A percentile compares a stretch with the other conserved stretches of the same genome.
phyloP scores from a whole-genome alignment of 2,329 filamentous ascomycete species.

The Botrytis elliptica region DNA sequence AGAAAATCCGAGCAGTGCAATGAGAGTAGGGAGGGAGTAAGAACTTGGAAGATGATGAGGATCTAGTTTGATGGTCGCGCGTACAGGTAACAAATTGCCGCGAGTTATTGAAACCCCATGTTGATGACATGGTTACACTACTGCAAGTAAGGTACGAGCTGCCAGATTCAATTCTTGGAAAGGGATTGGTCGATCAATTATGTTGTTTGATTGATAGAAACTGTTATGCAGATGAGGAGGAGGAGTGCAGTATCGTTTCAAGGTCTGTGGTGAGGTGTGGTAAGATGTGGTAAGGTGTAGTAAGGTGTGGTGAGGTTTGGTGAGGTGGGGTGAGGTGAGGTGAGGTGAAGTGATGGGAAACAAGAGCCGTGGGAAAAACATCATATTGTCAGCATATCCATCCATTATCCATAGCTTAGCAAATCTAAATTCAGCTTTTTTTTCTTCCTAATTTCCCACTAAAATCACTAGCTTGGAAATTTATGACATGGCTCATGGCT shows the following conservation, averaged over 20 bases:
- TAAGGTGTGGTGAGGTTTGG: neutral
- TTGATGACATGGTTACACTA: conserved; percentile 2
- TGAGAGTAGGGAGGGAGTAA: neutral
- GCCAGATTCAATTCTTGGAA: neutral
- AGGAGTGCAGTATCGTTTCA: neutral
- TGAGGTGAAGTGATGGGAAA: neutral
- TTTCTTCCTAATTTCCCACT: neutral
- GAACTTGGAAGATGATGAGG: neutral
- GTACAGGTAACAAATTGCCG: conserved; percentile 20
- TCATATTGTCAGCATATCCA: neutral
- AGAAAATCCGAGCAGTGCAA: neutral
- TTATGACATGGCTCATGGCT: neutral
- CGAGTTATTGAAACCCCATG: neutral
- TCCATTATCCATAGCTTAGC: neutral
- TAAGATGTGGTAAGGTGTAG: neutral
- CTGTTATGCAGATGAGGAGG: neutral
- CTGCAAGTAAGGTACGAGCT: conserved; percentile 18
- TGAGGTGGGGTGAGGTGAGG: neutral
- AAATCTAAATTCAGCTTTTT: conserved; percentile 4
- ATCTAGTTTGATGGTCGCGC: conserved; percentile 6
- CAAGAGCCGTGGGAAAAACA: neutral
- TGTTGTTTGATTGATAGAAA: neutral
- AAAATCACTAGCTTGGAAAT: neutral
- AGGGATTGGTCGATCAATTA: neutral
- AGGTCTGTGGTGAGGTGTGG: neutral